Base-by-base conservation (phyloP, 2,329 filamentous ascomycete species). In the Hymenoscyphus scutula region DNA sequence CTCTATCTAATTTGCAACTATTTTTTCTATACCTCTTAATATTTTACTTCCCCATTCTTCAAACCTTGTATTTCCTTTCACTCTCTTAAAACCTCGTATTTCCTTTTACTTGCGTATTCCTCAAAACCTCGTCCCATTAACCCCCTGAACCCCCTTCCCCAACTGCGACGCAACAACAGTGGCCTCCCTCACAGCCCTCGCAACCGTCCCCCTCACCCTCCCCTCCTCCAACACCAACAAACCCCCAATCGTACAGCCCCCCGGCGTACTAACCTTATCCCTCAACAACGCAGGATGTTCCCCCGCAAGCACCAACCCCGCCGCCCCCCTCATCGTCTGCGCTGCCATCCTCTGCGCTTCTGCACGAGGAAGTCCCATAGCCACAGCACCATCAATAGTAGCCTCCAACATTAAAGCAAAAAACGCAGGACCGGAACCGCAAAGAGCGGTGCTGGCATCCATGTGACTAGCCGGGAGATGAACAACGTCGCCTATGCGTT, bases 281-380 rank as follows among this genome's bases (percentile, higher is more conserved):
- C 87, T 82, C 59, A 93, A 76, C 25, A 92, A 76, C 17, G 89
- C 89, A 1, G 90, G 91, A 74, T 93, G 90, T 73, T 92, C 89
- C 15, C 89, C 89, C 60, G 77, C 65, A 61, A 90, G 79, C 11
- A 93, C 85, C 69, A 93, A 72, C 0, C 83, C 85, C 0, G 89
- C 88, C 0, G 88, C 86, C 25, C 90, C 90, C 67, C 84, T 82
- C 88, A 92, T 91, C 13, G 87, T 86, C 79, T 94, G 90, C 1
- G 89, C 88, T 29, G 89, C 89, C 89, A 94, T 92, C 64, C 84
- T 78, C 73, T 87, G 86, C 0, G 90, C 90, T 72, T 92, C 89
- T 1, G 82, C 83, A 56, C 89, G 81, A 3, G 89, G 89, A 34
- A 94, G 72, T 0, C 90, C 90, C 87, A 92, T 91, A 15, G 90